Conservation (phyloP, 129 eudicot species). For the Flaveria trinervia region DNA sequence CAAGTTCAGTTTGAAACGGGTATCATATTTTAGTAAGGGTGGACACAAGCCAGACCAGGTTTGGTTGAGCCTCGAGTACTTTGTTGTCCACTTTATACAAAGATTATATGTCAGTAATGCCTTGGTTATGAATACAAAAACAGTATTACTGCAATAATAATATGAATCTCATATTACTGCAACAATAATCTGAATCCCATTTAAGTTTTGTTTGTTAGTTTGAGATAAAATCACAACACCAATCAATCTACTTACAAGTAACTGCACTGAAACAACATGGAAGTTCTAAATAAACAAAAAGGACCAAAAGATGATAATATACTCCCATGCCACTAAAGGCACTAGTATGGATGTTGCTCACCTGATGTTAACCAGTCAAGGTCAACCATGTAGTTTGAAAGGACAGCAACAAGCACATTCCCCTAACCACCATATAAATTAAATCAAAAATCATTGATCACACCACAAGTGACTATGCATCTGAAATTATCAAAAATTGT, state of each 20-base stretch:
- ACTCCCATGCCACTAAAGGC: slow-evolving; percentile 11
- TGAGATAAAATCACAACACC: background rate
- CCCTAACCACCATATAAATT: slow-evolving; percentile 55
- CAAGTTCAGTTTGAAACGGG: background rate
- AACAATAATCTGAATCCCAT: slow-evolving; percentile 4
- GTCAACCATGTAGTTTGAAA: slow-evolving; percentile 98
- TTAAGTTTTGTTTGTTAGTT: background rate
- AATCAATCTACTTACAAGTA: background rate
- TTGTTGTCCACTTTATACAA: background rate
- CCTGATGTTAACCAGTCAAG: slow-evolving; percentile 94
- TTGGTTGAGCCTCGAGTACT: background rate
- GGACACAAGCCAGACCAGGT: background rate
- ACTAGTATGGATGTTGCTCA: slow-evolving; percentile 37
- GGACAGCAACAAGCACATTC: slow-evolving; percentile 77
- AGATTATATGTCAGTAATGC: background rate
- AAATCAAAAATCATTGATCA: slow-evolving; percentile 4
- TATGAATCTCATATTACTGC: background rate
- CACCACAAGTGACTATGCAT: slow-evolving; percentile 1
- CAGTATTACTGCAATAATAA: background rate
- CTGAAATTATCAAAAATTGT: slow-evolving; percentile 11
- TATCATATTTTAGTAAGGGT: background rate
- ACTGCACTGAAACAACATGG: background rate
- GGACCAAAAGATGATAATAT: background rate
- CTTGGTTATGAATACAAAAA: background rate
- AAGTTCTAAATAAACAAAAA: background rate